phyloP scores from a whole-genome alignment of 306 rosid species.

The Acacia melanoxylon region DNA sequence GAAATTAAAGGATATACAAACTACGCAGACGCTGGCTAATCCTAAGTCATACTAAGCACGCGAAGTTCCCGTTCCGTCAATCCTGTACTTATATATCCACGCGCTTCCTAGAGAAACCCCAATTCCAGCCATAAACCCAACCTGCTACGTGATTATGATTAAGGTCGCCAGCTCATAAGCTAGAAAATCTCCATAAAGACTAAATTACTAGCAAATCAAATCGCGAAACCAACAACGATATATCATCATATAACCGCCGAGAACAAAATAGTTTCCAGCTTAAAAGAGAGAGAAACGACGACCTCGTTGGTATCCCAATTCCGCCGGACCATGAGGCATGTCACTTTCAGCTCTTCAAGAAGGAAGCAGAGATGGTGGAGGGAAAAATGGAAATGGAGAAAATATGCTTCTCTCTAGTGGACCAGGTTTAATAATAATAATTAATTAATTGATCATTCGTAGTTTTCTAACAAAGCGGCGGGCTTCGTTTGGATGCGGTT shows the following conservation, averaged over 20 bases:
- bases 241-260: neutral
- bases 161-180: neutral
- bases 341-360: neutral
- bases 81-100: neutral
- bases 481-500: neutral
- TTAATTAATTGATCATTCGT: neutral
- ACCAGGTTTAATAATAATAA: neutral
- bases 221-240: constrained; percentile 6
- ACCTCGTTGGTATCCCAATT: constrained; percentile 17
- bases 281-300: constrained; percentile 5
- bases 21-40: neutral
- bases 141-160: neutral
- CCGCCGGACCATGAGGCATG: neutral
- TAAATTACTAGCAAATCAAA: neutral
- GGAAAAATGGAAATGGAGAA: constrained; percentile 6
- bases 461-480: neutral
- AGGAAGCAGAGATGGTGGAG: neutral
- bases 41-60: neutral
- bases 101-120: constrained; percentile 1
- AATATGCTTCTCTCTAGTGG: neutral
- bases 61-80: neutral
- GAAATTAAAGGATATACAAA: neutral
- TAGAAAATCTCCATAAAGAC: constrained; percentile 10
- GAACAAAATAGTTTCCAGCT: neutral
- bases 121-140: neutral